These are phyloP conservation scores for Chlamydomonas incerta DNA, from an alignment of 139 green algal species.

Conservation along the genomic window DNA sequence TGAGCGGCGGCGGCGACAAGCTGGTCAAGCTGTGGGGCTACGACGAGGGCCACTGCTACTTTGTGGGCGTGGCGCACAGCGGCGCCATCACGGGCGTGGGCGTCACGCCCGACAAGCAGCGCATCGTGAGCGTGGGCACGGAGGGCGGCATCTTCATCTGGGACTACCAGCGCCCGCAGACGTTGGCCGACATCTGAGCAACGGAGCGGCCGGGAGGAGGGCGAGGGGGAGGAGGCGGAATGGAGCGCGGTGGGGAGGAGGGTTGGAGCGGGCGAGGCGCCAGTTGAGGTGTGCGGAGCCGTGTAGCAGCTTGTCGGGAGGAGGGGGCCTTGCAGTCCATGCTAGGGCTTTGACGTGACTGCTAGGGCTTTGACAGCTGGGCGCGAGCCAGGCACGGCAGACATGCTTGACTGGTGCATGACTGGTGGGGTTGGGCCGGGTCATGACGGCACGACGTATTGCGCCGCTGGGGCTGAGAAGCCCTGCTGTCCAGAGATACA, in stretches of 20 bases:
- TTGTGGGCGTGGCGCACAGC: constrained; percentile 74
- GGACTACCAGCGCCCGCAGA: constrained; percentile 50
- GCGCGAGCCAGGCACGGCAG: too few relatives aligned
- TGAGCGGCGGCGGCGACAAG: constrained; percentile 82
- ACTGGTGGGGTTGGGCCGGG: too few relatives aligned
- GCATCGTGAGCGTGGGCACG: constrained; percentile 79
- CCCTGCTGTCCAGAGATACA: too few relatives aligned
- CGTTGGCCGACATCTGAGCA: constrained; percentile 25
- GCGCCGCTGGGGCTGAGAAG: too few relatives aligned
- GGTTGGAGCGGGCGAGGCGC: too few relatives aligned
- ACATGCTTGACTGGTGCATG: too few relatives aligned
- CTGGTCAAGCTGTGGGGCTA: constrained; percentile 87
- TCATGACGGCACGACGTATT: too few relatives aligned
- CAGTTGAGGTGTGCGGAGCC: too few relatives aligned
- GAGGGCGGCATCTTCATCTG: constrained; percentile 90
- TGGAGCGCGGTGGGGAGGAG: not conserved
- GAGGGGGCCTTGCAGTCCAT: too few relatives aligned
- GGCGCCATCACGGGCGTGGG: constrained; percentile 69
- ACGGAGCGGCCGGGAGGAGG: not conserved
- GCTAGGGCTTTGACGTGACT: too few relatives aligned
- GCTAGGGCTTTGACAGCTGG: too few relatives aligned
- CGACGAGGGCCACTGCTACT: constrained; percentile 87
- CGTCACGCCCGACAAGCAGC: constrained; percentile 75
- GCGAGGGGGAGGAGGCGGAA: not conserved
- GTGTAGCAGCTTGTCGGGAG: too few relatives aligned